Percentiles rank a stretch among this genome's conserved stretches.
phyloP scores from a whole-genome alignment of 306 rosid species.

The Quercus gilva region DNA sequence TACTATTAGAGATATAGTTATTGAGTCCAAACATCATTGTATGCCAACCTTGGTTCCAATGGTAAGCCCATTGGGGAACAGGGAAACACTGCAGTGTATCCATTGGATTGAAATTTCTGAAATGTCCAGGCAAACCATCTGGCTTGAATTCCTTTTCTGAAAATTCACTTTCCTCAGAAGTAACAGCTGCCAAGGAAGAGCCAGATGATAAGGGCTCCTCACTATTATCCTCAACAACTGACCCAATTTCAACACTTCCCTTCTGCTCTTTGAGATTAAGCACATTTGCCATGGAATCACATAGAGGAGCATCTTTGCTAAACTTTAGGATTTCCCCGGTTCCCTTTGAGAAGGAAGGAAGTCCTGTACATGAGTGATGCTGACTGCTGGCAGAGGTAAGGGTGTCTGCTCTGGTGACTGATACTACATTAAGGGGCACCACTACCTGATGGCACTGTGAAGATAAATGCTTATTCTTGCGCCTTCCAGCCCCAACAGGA shows the following conservation, averaged over 20 bases:
- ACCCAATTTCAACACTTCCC: slow-evolving; percentile 19
- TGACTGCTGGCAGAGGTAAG: slow-evolving; percentile 5
- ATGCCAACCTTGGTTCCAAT: slow-evolving; percentile 53
- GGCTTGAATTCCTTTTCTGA: slow-evolving; percentile 28
- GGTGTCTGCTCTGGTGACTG: slow-evolving; percentile 25
- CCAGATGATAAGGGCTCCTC: slow-evolving; percentile 33
- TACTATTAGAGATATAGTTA: slow-evolving; percentile 23
- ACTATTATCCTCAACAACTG: slow-evolving; percentile 22
- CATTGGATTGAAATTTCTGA: slow-evolving; percentile 23
- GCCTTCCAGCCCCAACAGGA: slow-evolving; percentile 67
- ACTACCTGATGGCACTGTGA: slow-evolving; percentile 20
- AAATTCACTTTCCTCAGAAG: slow-evolving; percentile 25
- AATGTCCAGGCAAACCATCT: slow-evolving; percentile 20
- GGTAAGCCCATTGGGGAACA: slow-evolving; percentile 44
- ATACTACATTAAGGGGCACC: slow-evolving; percentile 18
- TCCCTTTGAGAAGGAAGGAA: slow-evolving; percentile 26
- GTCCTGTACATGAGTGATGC: slow-evolving; percentile 2
- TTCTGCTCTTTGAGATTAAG: slow-evolving; percentile 38
- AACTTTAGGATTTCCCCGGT: slow-evolving; percentile 12
- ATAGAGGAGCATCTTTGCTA: slow-evolving; percentile 35
- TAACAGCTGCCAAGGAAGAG: slow-evolving; percentile 25
- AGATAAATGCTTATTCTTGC: slow-evolving; percentile 42
- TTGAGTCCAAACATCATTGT: slow-evolving; percentile 24
- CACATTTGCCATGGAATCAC: slow-evolving; percentile 40
- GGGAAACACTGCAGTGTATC: slow-evolving; percentile 37